Evolutionary conservation across 208 protist genomes (phyloP), one percentile per base, ranked within the genome.

Genomic region (Trypanosoma melophagium): DNA sequence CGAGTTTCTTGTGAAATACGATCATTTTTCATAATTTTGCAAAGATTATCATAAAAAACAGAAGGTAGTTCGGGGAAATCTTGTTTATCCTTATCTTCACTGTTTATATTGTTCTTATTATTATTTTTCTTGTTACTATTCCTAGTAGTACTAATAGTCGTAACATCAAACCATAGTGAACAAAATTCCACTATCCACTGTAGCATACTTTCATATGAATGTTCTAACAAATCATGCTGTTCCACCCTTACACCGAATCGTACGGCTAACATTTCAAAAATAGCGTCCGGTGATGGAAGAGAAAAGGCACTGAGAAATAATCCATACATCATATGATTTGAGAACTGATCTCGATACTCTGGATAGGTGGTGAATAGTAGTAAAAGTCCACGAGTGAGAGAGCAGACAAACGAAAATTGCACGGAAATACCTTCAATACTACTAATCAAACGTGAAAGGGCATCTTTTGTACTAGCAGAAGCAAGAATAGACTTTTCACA

Each of bases 381-480:
- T 10, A 76, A 53, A 9, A 88, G 56, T n/a, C 74, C 72, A 44
- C 68, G 75, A n/a, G 78, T 55, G 31, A 84, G 31, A 2, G 79
- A 60, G 22, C 71, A 77, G 0, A 80, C 77, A 66, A 83, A 90
- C 58, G 51, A 64, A 74, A 81, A 90, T 76, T 93, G 87, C 35
- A 87, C 62, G 24, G 87, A 71, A 35, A 93, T 84, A 31, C 72
- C 77, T 74, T 93, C 87, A 16, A 79, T 58, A 4, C 78, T 66
- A 7, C 69, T 79, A 47, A 86, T 7, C 12, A 78, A 82, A 31
- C 84, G 83, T 12, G 68, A 64, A 52, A 79, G 71, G n/a, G 83
- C 84, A 53, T 84, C 87, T 45, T 80, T 87, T 16, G 62, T 69
- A 14, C 19, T 56, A 19, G 66, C 14, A 10, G 71, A 41, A 21